Evolutionary conservation across 495 filamentous ascomycete species (phyloP).

Genomic region (Penicillium paradoxum): DNA sequence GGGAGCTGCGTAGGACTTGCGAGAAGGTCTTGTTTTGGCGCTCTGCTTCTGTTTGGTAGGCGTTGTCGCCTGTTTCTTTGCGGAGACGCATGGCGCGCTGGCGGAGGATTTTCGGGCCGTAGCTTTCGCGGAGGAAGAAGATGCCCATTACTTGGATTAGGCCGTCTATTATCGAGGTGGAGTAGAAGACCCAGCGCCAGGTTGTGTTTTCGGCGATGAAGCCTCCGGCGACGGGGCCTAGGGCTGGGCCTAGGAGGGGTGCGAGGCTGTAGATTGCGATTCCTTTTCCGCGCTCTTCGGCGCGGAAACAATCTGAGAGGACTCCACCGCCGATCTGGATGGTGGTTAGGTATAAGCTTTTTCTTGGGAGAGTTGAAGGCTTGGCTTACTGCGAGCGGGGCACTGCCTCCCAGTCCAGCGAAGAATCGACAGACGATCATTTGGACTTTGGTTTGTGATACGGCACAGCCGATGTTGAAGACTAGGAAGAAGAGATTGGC

Average conservation of each 20-base stretch:
- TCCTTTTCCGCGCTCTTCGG: conserved; percentile 61
- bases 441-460: conserved; percentile 44
- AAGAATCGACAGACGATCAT: conserved; percentile 56
- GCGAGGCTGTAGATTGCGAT: conserved; percentile 60
- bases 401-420: conserved; percentile 53
- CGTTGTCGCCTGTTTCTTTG: conserved; percentile 58
- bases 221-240: conserved; percentile 59
- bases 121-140: conserved; percentile 67
- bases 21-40: conserved; percentile 39
- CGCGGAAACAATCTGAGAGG: conserved; percentile 56
- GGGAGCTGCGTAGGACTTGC: conserved; percentile 36
- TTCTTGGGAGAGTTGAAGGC: background rate
- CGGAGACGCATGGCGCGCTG: conserved; percentile 53
- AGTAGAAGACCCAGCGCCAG: conserved; percentile 69
- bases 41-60: conserved; percentile 62
- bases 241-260: conserved; percentile 61
- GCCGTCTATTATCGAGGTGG: conserved; percentile 57
- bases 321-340: conserved; percentile 53
- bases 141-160: conserved; percentile 59
- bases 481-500: conserved; percentile 63
- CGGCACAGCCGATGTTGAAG: conserved; percentile 54
- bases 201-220: conserved; percentile 65
- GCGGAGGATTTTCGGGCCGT: conserved; percentile 57
- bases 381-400: conserved; percentile 43
- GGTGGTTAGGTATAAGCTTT: background rate